Conservation (phyloP, 129 eudicot genomes). For the Arctium lappa region DNA sequence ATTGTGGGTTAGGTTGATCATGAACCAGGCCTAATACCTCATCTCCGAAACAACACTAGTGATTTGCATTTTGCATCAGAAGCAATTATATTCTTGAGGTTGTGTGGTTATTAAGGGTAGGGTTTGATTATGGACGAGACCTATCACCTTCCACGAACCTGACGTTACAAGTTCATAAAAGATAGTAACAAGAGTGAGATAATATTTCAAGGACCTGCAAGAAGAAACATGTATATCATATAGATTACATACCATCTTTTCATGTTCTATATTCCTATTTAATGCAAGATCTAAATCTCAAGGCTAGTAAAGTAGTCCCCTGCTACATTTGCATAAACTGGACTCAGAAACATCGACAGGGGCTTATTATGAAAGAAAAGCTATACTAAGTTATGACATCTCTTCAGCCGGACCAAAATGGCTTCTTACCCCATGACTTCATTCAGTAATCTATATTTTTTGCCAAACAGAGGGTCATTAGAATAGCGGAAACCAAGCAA, state of each 20-base stretch:
- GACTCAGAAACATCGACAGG: not conserved
- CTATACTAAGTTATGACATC: not conserved
- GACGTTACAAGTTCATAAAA: not conserved
- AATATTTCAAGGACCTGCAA: not conserved
- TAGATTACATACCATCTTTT: not conserved
- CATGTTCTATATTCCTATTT: not conserved
- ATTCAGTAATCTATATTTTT: not conserved
- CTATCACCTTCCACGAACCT: not conserved
- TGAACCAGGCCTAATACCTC: not conserved
- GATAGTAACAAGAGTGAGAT: not conserved
- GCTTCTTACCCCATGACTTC: not conserved
- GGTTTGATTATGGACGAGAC: not conserved
- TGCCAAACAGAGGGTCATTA: not conserved
- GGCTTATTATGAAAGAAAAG: not conserved
- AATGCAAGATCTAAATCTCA: not conserved
- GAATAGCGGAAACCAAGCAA: not conserved
- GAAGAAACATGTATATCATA: not conserved
- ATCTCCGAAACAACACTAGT: not conserved
- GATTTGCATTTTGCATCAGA: no score
- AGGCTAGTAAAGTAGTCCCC: not conserved
- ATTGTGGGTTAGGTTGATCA: not conserved
- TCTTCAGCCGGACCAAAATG: not conserved
- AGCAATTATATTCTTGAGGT: no score
- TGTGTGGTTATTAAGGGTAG: not conserved
- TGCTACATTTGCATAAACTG: not conserved